phyloP scores from a whole-genome alignment of 1,284 basidiomycete genomes.

The Ganoderma lingzhi region DNA sequence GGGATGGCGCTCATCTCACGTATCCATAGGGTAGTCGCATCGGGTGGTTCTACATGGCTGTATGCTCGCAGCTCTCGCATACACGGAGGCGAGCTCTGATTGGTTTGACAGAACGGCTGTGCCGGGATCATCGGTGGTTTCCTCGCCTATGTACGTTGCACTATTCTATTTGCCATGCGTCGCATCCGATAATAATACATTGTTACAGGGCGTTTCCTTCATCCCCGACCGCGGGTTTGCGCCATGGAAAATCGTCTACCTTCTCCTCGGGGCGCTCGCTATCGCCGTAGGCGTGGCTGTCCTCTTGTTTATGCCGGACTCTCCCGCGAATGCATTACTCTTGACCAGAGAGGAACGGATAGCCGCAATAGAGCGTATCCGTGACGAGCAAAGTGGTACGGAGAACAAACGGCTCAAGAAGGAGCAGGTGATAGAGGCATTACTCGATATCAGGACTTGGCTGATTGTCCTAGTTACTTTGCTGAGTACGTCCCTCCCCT shows the following conservation, averaged over 20 bases:
- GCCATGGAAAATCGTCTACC: constrained; percentile 72
- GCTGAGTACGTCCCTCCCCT: constrained; percentile 49
- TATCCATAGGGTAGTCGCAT: constrained; percentile 57
- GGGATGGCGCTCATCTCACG: constrained; percentile 17
- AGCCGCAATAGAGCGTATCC: constrained; percentile 72
- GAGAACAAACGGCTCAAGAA: constrained; percentile 70
- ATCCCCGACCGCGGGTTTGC: constrained; percentile 55
- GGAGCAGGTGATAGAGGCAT: constrained; percentile 65
- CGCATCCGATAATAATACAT: too few species aligned
- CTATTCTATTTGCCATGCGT: not conserved
- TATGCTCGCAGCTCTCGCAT: constrained; percentile 32
- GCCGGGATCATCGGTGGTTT: constrained; percentile 74
- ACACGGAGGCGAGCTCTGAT: not conserved
- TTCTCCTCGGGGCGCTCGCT: constrained; percentile 68
- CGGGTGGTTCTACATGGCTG: constrained; percentile 77
- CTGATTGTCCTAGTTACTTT: constrained; percentile 69
- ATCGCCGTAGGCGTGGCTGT: constrained; percentile 66
- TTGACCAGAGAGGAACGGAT: constrained; percentile 69
- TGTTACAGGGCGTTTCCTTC: constrained; percentile 59
- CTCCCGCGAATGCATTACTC: constrained; percentile 66
- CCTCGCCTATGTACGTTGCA: constrained; percentile 55
- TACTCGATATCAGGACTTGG: constrained; percentile 69
- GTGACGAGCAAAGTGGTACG: constrained; percentile 72
- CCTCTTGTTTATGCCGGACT: constrained; percentile 71
- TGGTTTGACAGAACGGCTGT: constrained; percentile 41